These are phyloP conservation scores for Tetrapisispora namnaoensis DNA, from an alignment of 805 yeast genomes.

Conservation along the genomic window DNA sequence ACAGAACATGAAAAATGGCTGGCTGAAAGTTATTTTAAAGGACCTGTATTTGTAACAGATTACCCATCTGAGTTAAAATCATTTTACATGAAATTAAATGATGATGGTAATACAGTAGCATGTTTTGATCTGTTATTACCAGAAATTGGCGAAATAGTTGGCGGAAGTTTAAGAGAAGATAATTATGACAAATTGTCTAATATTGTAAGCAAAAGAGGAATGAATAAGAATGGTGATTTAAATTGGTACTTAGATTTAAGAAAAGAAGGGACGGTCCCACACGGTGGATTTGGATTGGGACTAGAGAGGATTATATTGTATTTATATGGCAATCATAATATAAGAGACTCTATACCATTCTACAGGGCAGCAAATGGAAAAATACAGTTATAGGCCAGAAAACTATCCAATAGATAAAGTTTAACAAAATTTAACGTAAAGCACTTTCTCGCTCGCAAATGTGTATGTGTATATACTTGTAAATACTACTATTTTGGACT, in stretches of 20 bases:
- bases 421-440: too few species aligned
- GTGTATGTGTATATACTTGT: too few species aligned
- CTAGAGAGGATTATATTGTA: conserved; percentile 76
- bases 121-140: conserved; percentile 88
- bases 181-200: conserved; percentile 35
- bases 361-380: conserved; percentile 60
- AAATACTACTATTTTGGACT: too few species aligned
- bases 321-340: conserved; percentile 63
- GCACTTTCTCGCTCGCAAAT: too few species aligned
- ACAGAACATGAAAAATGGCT: conserved; percentile 91
- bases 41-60: conserved; percentile 83
- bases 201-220: conserved; percentile 44
- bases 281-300: conserved; percentile 97
- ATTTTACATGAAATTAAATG: conserved; percentile 72
- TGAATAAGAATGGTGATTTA: conserved; percentile 47
- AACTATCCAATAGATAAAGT: not conserved
- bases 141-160: conserved; percentile 85
- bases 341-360: conserved; percentile 80
- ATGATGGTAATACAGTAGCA: conserved; percentile 52
- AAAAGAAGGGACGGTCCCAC: conserved; percentile 74
- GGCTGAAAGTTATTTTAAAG: conserved; percentile 54
- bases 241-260: conserved; percentile 77
- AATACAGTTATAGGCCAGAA: conserved; percentile 8
- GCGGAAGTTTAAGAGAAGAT: conserved; percentile 90
- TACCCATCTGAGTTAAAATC: conserved; percentile 78